These are phyloP conservation scores for Cadophora luteo-olivacea DNA, from an alignment of 2,329 filamentous ascomycete genomes.

Conservation along the genomic window DNA sequence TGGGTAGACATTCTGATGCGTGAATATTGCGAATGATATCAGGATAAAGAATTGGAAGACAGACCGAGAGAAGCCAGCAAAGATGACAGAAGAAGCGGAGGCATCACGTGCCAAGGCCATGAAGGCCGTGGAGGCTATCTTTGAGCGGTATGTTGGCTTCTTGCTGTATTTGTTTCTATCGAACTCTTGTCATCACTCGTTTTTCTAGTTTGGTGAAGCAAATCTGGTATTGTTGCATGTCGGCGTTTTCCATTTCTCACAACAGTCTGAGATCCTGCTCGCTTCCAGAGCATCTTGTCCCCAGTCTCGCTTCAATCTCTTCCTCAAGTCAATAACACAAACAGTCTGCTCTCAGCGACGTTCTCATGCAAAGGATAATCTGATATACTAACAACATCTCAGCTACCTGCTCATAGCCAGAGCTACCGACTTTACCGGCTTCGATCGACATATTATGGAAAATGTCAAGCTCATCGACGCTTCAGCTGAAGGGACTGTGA, in stretches of 20 bases:
- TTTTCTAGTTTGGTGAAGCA: too few relatives aligned
- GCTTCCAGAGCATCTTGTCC: background rate
- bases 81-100: slow-evolving; percentile 23
- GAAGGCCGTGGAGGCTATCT: slow-evolving; percentile 40
- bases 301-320: background rate
- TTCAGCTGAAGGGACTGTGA: slow-evolving; percentile 44
- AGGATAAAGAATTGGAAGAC: background rate
- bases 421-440: slow-evolving; percentile 29
- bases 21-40: too few relatives aligned
- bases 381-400: background rate
- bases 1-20: too few relatives aligned
- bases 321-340: background rate
- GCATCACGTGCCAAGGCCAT: slow-evolving; percentile 35
- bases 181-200: background rate
- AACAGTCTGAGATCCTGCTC: too few relatives aligned
- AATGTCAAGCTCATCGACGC: slow-evolving; percentile 43
- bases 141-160: slow-evolving; percentile 37
- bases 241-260: too few relatives aligned
- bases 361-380: too few relatives aligned
- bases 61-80: background rate
- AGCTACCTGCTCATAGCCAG: slow-evolving; percentile 39
- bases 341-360: background rate
- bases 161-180: slow-evolving; percentile 3
- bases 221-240: too few relatives aligned
- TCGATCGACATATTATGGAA: slow-evolving; percentile 39